Percentiles rank a stretch among this genome's conserved stretches.
Conservation (phyloP, 2,329 filamentous ascomycete species). For the Aspergillus amoenus region DNA sequence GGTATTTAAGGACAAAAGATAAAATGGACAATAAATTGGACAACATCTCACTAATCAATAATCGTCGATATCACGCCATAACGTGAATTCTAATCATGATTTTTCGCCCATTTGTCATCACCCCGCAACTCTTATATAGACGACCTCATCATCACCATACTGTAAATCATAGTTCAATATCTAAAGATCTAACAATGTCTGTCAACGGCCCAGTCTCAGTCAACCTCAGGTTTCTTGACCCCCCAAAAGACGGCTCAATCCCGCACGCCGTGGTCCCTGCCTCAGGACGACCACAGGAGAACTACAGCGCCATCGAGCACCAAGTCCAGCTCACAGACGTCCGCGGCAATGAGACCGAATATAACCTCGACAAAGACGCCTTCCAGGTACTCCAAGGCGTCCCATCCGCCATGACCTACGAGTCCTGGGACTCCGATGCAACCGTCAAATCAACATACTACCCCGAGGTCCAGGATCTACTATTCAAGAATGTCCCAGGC, state of each 20-base stretch:
- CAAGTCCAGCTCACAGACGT: conserved; percentile 68
- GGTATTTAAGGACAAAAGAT: too few relatives aligned
- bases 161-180: too few relatives aligned
- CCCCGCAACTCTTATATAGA: too few relatives aligned
- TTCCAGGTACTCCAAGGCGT: conserved; percentile 66
- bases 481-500: conserved; percentile 67
- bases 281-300: conserved; percentile 61
- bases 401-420: conserved; percentile 54
- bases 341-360: conserved; percentile 64
- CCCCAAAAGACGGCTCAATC: conserved; percentile 13
- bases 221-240: conserved; percentile 10
- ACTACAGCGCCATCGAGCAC: conserved; percentile 57
- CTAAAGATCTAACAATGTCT: not conserved
- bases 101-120: not conserved
- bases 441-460: conserved; percentile 73
- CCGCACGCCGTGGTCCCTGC: conserved; percentile 58
- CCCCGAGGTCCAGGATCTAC: conserved; percentile 73
- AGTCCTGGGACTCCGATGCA: conserved; percentile 66
- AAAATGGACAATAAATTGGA: too few relatives aligned
- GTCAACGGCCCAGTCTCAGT: conserved; percentile 2
- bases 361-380: conserved; percentile 69
- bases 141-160: too few relatives aligned
- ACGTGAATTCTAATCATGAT: too few relatives aligned
- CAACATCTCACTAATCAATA: too few relatives aligned
- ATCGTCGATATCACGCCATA: too few relatives aligned